These are phyloP conservation scores for Plicaturopsis crispa DNA, from an alignment of 768 basidiomycete genomes.

Conservation along the genomic window DNA sequence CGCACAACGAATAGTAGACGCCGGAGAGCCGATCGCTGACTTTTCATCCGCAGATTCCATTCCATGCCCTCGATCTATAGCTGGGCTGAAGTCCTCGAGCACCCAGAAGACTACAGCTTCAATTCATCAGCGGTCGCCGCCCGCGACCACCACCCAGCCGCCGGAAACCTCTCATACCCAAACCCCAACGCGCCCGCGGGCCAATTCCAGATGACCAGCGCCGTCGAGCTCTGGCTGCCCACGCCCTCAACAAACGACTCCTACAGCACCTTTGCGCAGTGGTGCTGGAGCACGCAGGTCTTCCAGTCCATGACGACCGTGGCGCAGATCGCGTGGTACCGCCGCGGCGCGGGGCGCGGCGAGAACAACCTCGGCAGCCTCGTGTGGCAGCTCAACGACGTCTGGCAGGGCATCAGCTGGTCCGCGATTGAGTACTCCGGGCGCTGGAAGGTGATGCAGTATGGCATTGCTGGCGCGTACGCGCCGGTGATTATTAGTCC, in stretches of 20 bases:
- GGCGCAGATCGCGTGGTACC: conserved; percentile 53
- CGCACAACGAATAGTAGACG: too few species aligned
- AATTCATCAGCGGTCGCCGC: conserved; percentile 51
- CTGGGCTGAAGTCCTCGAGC: conserved; percentile 48
- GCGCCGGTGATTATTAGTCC: conserved; percentile 43
- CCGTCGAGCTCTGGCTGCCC: conserved; percentile 49
- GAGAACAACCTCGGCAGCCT: conserved; percentile 54
- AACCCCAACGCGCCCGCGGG: conserved; percentile 49
- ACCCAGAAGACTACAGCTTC: conserved; percentile 45
- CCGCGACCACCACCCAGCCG: conserved; percentile 49
- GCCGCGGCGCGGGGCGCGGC: conserved; percentile 48
- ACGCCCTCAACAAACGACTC: conserved; percentile 37
- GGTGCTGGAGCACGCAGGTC: conserved; percentile 56
- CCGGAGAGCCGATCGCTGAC: neutral
- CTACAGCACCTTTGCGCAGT: conserved; percentile 55
- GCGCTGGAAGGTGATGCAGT: conserved; percentile 53
- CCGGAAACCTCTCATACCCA: conserved; percentile 42
- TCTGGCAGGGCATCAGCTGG: conserved; percentile 56
- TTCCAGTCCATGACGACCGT: conserved; percentile 55
- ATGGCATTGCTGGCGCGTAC: conserved; percentile 36
- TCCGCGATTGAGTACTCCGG: conserved; percentile 49
- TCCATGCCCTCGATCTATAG: conserved; percentile 57
- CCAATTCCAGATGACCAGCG: conserved; percentile 43
- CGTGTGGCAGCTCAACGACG: conserved; percentile 55
- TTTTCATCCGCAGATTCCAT: conserved; percentile 35